Percentiles rank a stretch among this genome's conserved stretches.
These are phyloP conservation scores for Zygotorulaspora chibaensis DNA, from an alignment of 805 yeast genomes.

Conservation along the genomic window DNA sequence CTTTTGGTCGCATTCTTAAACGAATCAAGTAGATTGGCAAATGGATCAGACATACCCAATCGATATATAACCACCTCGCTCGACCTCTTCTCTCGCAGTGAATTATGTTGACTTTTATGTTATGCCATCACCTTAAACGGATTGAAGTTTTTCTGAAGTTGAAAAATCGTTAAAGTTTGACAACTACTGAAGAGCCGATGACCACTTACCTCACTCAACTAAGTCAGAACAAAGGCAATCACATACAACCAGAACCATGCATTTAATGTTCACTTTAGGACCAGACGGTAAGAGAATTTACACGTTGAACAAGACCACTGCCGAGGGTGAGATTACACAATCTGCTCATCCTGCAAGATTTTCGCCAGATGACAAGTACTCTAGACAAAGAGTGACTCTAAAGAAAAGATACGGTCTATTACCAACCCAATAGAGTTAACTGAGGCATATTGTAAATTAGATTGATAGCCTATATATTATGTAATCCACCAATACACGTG, in stretches of 20 bases:
- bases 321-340: conserved; percentile 89
- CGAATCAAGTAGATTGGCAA: conserved; percentile 41
- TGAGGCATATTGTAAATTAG: conserved; percentile 7
- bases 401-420: conserved; percentile 89
- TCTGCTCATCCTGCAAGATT: conserved; percentile 99
- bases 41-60: conserved; percentile 33
- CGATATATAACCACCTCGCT: not conserved
- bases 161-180: conserved; percentile 4
- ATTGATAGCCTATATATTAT: conserved; percentile 1
- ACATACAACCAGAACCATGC: conserved; percentile 53
- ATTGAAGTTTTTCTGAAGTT: not conserved
- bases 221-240: not conserved
- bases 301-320: conserved; percentile 81
- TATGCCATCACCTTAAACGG: conserved; percentile 3
- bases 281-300: conserved; percentile 93
- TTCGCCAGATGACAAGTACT: conserved; percentile 98
- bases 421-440: conserved; percentile 64
- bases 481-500: conserved; percentile 2
- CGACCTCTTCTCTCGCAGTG: not conserved
- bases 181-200: not conserved
- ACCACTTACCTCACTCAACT: not conserved
- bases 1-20: conserved; percentile 13
- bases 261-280: conserved; percentile 96
- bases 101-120: not conserved
- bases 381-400: conserved; percentile 96